phyloP scores from a whole-genome alignment of 441 rosid genomes.

The Cnidoscolus chayamansa region DNA sequence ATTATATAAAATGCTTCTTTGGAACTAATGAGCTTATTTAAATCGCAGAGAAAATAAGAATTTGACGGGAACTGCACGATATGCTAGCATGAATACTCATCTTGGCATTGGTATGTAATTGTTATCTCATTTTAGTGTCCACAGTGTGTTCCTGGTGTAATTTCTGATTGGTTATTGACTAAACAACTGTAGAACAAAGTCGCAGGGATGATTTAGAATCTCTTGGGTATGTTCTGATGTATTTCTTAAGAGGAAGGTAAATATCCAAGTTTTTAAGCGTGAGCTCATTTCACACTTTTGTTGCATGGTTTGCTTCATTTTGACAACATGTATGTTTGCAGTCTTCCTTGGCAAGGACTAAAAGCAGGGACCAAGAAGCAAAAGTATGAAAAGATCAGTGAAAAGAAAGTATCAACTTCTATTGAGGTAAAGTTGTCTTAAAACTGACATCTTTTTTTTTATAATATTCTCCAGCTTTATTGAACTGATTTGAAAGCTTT shows the following conservation, averaged over 20 bases:
- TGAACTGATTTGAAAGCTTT: constrained; percentile 20
- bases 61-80: constrained; percentile 97
- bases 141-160: background rate
- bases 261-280: constrained; percentile 11
- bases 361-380: constrained; percentile 91
- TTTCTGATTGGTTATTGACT: background rate
- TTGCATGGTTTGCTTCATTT: constrained; percentile 24
- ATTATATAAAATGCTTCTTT: constrained; percentile 1
- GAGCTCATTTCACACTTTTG: constrained; percentile 5
- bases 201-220: constrained; percentile 93
- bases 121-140: constrained; percentile 8
- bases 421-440: constrained; percentile 57
- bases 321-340: constrained; percentile 31
- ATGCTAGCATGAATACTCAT: constrained; percentile 98
- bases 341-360: constrained; percentile 97
- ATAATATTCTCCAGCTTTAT: background rate
- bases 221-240: constrained; percentile 89
- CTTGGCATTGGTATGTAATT: constrained; percentile 75
- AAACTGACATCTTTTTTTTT: background rate
- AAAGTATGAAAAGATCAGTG: constrained; percentile 87
- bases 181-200: constrained; percentile 63
- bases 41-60: constrained; percentile 86
- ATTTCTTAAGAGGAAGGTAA: constrained; percentile 88
- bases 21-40: constrained; percentile 6
- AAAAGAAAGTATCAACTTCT: constrained; percentile 82